phyloP scores from a whole-genome alignment of 495 filamentous ascomycete genomes.

The Xylaria acuta region DNA sequence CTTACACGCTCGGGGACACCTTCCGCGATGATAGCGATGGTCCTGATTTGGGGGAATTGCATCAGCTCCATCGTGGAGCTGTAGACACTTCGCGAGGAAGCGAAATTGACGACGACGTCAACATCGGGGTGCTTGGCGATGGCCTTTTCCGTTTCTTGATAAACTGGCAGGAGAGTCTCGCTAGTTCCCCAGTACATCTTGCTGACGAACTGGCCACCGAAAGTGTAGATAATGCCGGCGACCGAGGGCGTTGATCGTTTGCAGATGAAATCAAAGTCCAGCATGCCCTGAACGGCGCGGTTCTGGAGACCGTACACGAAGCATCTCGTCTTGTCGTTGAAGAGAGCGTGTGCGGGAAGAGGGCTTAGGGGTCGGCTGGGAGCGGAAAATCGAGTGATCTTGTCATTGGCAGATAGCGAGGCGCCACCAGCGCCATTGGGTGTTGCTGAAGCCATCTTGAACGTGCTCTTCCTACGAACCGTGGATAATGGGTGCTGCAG shows the following conservation, averaged over 20 bases:
- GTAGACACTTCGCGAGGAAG: conserved; percentile 97
- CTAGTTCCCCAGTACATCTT: conserved; percentile 99
- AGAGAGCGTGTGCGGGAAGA: conserved; percentile 80
- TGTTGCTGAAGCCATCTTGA: conserved; percentile 54
- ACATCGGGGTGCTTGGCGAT: conserved; percentile 97
- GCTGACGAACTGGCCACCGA: conserved; percentile 99
- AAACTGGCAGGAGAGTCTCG: conserved; percentile 97
- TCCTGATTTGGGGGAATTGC: conserved; percentile 95
- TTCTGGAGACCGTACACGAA: conserved; percentile 99
- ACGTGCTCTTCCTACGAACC: conserved; percentile 22
- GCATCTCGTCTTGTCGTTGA: conserved; percentile 99
- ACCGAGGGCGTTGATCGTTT: conserved; percentile 96
- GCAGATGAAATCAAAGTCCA: conserved; percentile 99
- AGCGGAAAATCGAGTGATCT: conserved; percentile 94
- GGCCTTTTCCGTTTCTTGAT: conserved; percentile 92
- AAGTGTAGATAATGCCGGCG: conserved; percentile 99
- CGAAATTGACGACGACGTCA: conserved; percentile 98
- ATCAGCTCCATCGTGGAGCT: conserved; percentile 97
- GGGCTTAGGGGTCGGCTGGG: conserved; percentile 93
- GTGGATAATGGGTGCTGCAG: neutral
- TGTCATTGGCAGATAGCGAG: conserved; percentile 85
- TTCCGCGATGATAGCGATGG: conserved; percentile 98
- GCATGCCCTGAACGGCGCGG: conserved; percentile 98
- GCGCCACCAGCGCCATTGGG: conserved; percentile 48
- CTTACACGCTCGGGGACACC: conserved; percentile 97